Conservation (phyloP, 495 filamentous ascomycete species). For the Bacidia rubella region DNA sequence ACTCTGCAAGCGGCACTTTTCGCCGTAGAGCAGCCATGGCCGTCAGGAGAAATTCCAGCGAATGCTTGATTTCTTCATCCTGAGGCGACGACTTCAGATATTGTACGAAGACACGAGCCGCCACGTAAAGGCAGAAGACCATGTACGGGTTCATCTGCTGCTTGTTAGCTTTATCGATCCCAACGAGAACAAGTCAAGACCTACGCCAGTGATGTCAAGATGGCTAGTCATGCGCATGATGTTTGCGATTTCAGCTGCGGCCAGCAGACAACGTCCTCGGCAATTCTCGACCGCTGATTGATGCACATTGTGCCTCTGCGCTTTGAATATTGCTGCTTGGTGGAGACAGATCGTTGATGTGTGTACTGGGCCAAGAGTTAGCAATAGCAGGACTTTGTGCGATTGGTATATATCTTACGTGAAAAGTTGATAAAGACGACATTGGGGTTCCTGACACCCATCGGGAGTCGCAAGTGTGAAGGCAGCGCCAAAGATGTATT, state of each 20-base stretch:
- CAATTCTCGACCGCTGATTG: constrained; percentile 70
- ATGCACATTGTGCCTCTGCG: constrained; percentile 75
- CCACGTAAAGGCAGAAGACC: constrained; percentile 90
- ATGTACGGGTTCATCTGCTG: constrained; percentile 88
- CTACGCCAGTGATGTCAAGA: constrained; percentile 69
- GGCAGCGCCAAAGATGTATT: constrained; percentile 78
- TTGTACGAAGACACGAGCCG: constrained; percentile 88
- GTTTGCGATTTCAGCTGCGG: constrained; percentile 86
- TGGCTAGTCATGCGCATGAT: constrained; percentile 95
- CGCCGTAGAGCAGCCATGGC: constrained; percentile 81
- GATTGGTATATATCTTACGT: not conserved
- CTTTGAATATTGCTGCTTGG: constrained; percentile 95
- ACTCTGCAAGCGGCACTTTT: constrained; percentile 85
- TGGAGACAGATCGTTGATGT: constrained; percentile 95
- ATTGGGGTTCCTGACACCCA: constrained; percentile 64
- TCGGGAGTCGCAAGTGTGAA: constrained; percentile 66
- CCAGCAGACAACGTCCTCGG: constrained; percentile 83
- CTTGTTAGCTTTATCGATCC: constrained; percentile 16
- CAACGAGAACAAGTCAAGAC: constrained; percentile 24
- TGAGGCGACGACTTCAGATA: constrained; percentile 81
- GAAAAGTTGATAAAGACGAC: constrained; percentile 93
- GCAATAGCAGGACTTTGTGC: not conserved
- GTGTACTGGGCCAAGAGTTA: constrained; percentile 45
- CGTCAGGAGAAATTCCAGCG: constrained; percentile 74
- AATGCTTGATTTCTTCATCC: constrained; percentile 68